phyloP scores from a whole-genome alignment of 768 basidiomycete genomes.

The Calocera viscosa region DNA sequence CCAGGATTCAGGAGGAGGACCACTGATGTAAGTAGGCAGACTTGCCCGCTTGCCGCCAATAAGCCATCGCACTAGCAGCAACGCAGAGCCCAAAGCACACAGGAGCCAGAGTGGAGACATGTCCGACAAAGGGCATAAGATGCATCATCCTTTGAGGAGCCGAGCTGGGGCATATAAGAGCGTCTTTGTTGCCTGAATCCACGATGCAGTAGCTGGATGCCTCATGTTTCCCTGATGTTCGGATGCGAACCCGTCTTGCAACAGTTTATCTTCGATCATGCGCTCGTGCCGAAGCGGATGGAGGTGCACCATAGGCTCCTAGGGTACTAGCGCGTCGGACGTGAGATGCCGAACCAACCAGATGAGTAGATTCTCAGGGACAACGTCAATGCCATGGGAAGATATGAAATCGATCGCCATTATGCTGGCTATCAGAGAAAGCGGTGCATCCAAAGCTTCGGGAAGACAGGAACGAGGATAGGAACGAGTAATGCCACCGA shows the following conservation, averaged over 20 bases:
- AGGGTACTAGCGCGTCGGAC: too few relatives aligned
- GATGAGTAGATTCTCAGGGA: not conserved
- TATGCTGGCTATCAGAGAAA: not conserved
- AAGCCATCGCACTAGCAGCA: not conserved
- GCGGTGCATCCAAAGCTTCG: not conserved
- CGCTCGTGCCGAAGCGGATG: too few relatives aligned
- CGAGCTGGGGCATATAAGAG: not conserved
- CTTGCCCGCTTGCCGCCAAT: not conserved
- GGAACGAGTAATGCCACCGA: too few relatives aligned
- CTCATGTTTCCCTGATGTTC: conserved; percentile 4
- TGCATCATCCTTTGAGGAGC: not conserved
- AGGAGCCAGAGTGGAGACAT: not conserved
- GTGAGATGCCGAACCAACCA: too few relatives aligned
- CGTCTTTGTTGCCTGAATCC: not conserved
- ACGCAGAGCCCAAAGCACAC: not conserved
- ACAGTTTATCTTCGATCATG: too few relatives aligned
- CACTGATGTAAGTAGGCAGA: not conserved
- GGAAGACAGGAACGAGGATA: not conserved
- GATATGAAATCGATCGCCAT: not conserved
- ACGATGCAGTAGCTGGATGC: not conserved
- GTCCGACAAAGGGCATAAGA: not conserved
- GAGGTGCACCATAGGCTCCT: too few relatives aligned
- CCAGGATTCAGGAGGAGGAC: not conserved
- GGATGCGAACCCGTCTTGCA: not conserved
- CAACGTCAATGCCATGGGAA: not conserved